Conservation (phyloP, 2,329 filamentous ascomycete genomes). For the Fusarium poae region DNA sequence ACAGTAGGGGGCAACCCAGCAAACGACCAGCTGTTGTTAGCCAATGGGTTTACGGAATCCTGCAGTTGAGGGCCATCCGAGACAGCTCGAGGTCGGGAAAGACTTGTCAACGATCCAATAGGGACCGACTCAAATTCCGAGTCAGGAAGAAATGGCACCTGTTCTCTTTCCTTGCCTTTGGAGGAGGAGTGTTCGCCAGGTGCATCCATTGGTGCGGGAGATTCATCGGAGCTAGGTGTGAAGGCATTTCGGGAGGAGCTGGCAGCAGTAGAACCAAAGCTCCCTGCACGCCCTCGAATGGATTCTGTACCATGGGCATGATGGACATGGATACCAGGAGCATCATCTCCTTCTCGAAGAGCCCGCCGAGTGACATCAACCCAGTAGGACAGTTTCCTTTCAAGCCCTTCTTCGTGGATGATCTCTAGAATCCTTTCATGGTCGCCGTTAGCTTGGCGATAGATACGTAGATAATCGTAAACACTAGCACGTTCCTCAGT, state of each 20-base stretch:
- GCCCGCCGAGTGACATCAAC: slow-evolving; percentile 63
- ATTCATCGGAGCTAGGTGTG: slow-evolving; percentile 46
- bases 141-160: slow-evolving; percentile 16
- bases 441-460: slow-evolving; percentile 71
- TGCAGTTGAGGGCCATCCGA: slow-evolving; percentile 67
- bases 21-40: slow-evolving; percentile 73
- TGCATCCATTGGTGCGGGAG: slow-evolving; percentile 28
- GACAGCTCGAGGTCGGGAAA: slow-evolving; percentile 63
- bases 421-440: slow-evolving; percentile 70
- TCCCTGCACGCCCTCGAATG: slow-evolving; percentile 33
- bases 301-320: neutral
- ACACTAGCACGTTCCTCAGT: slow-evolving; percentile 46
- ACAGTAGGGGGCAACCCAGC: slow-evolving; percentile 54
- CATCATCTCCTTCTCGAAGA: slow-evolving; percentile 36
- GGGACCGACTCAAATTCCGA: slow-evolving; percentile 15
- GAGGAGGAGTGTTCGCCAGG: slow-evolving; percentile 18
- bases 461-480: slow-evolving; percentile 64
- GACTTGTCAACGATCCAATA: slow-evolving; percentile 31
- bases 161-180: slow-evolving; percentile 40
- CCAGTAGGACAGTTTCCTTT: slow-evolving; percentile 71
- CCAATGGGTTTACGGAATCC: slow-evolving; percentile 64
- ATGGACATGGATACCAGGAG: slow-evolving; percentile 5
- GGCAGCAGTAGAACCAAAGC: slow-evolving; percentile 44
- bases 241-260: slow-evolving; percentile 44
- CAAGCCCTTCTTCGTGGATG: slow-evolving; percentile 70